A percentile compares a stretch with the other conserved stretches of the same genome.
Conservation (phyloP, 2,329 filamentous ascomycete species). For the Calonectria naviculata region DNA sequence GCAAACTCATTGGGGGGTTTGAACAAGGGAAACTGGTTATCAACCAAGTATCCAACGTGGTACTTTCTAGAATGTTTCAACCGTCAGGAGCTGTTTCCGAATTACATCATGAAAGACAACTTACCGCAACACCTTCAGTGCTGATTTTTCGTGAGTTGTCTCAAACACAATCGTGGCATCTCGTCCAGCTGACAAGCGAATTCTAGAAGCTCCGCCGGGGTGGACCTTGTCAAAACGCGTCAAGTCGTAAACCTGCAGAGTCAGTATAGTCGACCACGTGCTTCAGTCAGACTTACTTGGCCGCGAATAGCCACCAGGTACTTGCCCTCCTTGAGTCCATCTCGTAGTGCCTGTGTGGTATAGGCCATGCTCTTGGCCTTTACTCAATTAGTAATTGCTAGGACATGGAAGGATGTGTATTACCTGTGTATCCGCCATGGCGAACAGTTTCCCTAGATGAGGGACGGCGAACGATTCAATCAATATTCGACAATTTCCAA, state of each 20-base stretch:
- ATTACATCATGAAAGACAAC: not conserved
- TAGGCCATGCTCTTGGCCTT: not conserved
- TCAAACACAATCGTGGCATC: slow-evolving; percentile 1
- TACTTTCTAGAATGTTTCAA: not conserved
- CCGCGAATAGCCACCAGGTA: not conserved
- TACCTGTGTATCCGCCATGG: not conserved
- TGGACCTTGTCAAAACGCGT: not conserved
- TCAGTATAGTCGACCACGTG: not conserved
- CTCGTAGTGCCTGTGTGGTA: not conserved
- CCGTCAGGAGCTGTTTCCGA: not conserved
- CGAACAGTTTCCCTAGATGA: not conserved
- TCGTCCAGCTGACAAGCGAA: not conserved
- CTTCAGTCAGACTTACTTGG: not conserved
- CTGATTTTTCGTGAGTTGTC: not conserved
- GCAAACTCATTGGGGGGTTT: not conserved
- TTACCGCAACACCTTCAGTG: not conserved
- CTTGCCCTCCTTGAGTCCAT: not conserved
- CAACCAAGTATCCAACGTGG: not conserved
- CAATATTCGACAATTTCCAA: too few relatives aligned
- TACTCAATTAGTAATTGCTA: not conserved
- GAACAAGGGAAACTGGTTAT: not conserved
- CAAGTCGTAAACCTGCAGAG: not conserved
- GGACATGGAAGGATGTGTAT: not conserved
- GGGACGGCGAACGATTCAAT: not conserved
- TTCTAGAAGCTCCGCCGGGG: not conserved